Evolutionary conservation across 768 basidiomycete genomes (phyloP).

Genomic region (Nidularia sp.): DNA sequence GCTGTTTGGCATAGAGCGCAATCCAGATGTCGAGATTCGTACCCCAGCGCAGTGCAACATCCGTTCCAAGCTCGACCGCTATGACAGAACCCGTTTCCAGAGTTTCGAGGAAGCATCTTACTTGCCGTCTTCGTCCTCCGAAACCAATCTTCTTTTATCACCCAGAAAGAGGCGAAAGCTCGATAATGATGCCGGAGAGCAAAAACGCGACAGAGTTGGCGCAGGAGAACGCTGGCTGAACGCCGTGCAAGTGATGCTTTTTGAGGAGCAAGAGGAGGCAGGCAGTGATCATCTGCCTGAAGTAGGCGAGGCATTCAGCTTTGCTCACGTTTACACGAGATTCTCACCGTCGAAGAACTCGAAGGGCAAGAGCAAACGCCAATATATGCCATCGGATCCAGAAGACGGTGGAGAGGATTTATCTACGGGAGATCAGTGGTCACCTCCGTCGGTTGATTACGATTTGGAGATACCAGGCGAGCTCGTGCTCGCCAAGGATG

Average conservation of each 20-base stretch:
- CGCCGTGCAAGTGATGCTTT: slow-evolving; percentile 44
- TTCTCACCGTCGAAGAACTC: slow-evolving; percentile 4
- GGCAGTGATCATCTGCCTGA: slow-evolving; percentile 45
- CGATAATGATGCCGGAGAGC: slow-evolving; percentile 23
- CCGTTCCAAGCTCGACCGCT: slow-evolving; percentile 22
- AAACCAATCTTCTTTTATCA: too few relatives aligned
- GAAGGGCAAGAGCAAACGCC: slow-evolving; percentile 22
- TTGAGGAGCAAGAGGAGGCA: slow-evolving; percentile 34
- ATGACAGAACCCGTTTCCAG: slow-evolving; percentile 36
- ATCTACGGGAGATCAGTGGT: slow-evolving; percentile 15
- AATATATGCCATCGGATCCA: slow-evolving; percentile 1
- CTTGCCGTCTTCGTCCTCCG: too few relatives aligned
- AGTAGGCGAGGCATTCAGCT: slow-evolving; percentile 20
- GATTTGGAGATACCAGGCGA: slow-evolving; percentile 64
- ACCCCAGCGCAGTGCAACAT: slow-evolving; percentile 35
- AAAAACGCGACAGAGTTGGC: slow-evolving; percentile 26
- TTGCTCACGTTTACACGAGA: slow-evolving; percentile 1
- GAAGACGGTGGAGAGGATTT: slow-evolving; percentile 9
- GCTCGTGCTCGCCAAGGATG: slow-evolving; percentile 50
- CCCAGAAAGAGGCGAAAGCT: too few relatives aligned
- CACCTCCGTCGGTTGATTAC: slow-evolving; percentile 40
- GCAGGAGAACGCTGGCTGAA: slow-evolving; percentile 38
- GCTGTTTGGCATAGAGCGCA: slow-evolving; percentile 16
- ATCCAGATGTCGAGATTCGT: slow-evolving; percentile 24
- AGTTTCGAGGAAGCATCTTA: too few relatives aligned